phyloP scores from a whole-genome alignment of 139 green algal genomes.

The Choricystis sp. region DNA sequence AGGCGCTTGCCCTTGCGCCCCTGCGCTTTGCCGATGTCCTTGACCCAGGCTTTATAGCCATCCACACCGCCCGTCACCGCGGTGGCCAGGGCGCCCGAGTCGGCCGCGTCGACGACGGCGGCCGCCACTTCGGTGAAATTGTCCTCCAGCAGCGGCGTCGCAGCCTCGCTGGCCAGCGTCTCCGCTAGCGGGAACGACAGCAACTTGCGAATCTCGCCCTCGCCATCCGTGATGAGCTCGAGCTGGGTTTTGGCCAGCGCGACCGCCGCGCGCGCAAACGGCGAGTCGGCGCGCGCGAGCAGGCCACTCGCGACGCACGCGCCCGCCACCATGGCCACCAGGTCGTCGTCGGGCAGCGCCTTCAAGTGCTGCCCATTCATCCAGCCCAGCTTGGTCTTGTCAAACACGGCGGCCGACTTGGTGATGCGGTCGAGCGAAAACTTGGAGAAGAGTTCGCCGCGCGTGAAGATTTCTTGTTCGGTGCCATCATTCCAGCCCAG shows the following conservation, averaged over 20 bases:
- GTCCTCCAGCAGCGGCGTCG: constrained; percentile 50
- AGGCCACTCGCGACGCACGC: constrained; percentile 37
- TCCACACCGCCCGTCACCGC: constrained; percentile 44
- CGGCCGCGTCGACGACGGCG: constrained; percentile 53
- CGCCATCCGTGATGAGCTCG: constrained; percentile 43
- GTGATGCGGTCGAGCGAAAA: constrained; percentile 89
- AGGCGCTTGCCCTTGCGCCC: constrained; percentile 93
- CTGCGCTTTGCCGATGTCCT: constrained; percentile 80
- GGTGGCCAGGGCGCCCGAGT: constrained; percentile 55
- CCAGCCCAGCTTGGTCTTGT: constrained; percentile 78
- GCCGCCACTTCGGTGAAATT: constrained; percentile 50
- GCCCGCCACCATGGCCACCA: constrained; percentile 18
- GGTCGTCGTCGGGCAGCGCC: constrained; percentile 33
- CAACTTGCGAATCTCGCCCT: constrained; percentile 40
- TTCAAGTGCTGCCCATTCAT: constrained; percentile 83
- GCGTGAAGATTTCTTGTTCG: constrained; percentile 86
- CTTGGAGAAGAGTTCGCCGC: constrained; percentile 24
- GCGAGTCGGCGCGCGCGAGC: constrained; percentile 23
- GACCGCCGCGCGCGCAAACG: constrained; percentile 38
- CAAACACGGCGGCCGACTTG: constrained; percentile 89
- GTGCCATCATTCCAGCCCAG: constrained; percentile 99
- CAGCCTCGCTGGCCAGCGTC: constrained; percentile 41
- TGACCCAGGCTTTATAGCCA: constrained; percentile 77
- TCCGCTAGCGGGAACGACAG: constrained; percentile 75
- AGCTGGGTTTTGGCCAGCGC: constrained; percentile 34